Percentiles rank a stretch among this genome's conserved stretches.
Conservation (phyloP, 352 stramenopile species). For the Salisapilia sapeloensis region DNA sequence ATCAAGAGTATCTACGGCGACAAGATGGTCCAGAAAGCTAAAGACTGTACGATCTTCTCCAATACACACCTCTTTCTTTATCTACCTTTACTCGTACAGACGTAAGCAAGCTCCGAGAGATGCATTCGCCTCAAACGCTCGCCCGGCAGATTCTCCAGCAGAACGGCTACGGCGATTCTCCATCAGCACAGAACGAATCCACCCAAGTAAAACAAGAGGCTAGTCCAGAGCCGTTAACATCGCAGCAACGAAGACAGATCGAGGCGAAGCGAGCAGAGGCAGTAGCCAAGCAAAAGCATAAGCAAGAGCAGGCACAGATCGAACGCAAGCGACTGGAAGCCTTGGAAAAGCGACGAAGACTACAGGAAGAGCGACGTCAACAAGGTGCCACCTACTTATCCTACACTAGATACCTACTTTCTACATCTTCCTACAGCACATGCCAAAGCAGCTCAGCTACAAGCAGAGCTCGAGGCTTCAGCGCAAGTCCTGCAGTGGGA, state of each 20-base stretch:
- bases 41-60: conserved; percentile 18
- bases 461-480: not conserved
- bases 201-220: conserved; percentile 2
- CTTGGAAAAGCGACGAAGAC: not conserved
- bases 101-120: too few species aligned
- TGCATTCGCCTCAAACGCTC: conserved; percentile 42
- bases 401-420: not conserved
- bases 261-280: conserved; percentile 31
- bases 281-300: conserved; percentile 28
- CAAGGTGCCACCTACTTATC: not conserved
- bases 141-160: conserved; percentile 38
- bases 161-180: conserved; percentile 25
- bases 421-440: not conserved
- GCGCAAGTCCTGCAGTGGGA: conserved; percentile 1
- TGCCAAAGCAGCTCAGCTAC: not conserved
- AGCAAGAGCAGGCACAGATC: not conserved
- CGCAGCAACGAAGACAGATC: conserved; percentile 29
- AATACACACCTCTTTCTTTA: too few species aligned
- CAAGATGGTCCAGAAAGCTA: conserved; percentile 53
- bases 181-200: not conserved
- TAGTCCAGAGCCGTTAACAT: conserved; percentile 22
- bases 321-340: not conserved
- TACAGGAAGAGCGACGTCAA: not conserved
- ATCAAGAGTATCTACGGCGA: conserved; percentile 44
- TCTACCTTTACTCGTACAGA: too few species aligned